Evolutionary conservation across 73 alveolate genomes (phyloP), one percentile per base, ranked within the genome.

Genomic region (Diophrys sp.): DNA sequence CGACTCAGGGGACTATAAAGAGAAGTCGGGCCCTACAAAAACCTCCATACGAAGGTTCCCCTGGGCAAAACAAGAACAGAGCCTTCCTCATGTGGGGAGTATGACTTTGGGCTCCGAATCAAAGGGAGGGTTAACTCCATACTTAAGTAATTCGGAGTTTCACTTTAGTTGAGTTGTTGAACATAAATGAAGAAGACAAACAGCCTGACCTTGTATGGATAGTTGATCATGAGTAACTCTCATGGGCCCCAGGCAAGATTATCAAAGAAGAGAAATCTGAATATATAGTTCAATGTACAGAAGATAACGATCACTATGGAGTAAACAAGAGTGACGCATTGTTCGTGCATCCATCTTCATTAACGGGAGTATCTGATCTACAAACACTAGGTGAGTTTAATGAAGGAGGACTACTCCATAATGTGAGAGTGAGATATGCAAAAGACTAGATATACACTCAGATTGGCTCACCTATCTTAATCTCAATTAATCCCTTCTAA

Each of bases 401-500:
- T 56, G 98, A 95, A 80, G 98, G 92, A 0, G 92, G 97, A 0
- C 90, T 95, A 1, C 91, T 95, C 31, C 93, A 91, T 79, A 95
- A 90, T 70, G 80, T 91, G 14, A 72, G 94, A 83, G 78, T 75
- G 74, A 70, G 98, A 74, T 95, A 91, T 70, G 76, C 77, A 70
- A 71, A 84, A 25, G 91, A 89, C 57, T 67, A 85, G 73, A 97
- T 95, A 62, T 97, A 91, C 84, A 94, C 99, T 23, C 83, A 92
- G 66, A 93, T 97, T 25, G 99, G 99, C 8, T 67, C 92, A 5
- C 96, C 98, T 29, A 94, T 90, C 54, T 90, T 96, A 53, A 76
- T 96, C 28, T 92, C 98, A 62, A 92, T 96, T n/a, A 96, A 96
- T 75, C 99, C 99, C 23, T 96, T 90, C 79, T 74, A 85, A 77